Evolutionary conservation across 2,329 filamentous ascomycete genomes (phyloP).

Genomic region (Dendrostoma leiphaemia): DNA sequence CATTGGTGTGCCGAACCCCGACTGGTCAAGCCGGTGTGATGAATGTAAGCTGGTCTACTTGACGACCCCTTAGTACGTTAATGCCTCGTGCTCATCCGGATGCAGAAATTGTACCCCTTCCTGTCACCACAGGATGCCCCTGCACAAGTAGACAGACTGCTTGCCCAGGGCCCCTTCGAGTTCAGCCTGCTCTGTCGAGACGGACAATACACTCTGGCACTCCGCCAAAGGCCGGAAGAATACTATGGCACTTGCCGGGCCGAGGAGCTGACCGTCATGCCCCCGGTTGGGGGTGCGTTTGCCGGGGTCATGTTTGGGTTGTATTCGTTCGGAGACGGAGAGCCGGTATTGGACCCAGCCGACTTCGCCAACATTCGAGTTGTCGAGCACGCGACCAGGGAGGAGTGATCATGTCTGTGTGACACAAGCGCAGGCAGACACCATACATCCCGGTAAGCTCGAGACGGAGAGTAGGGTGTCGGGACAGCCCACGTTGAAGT

Average conservation of each 20-base stretch:
- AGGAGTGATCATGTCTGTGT: too few relatives aligned
- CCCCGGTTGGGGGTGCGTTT: constrained; percentile 30
- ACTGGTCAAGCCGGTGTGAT: constrained; percentile 22
- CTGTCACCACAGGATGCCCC: background rate
- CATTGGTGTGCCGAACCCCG: constrained; percentile 22
- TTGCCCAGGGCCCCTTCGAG: background rate
- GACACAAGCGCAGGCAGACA: too few relatives aligned
- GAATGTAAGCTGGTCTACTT: constrained; percentile 16
- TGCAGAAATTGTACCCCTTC: constrained; percentile 13
- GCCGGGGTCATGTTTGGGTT: constrained; percentile 31
- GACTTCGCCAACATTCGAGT: constrained; percentile 27
- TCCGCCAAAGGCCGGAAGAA: background rate
- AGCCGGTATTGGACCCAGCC: constrained; percentile 30
- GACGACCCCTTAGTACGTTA: background rate
- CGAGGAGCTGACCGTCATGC: constrained; percentile 25
- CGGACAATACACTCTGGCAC: background rate
- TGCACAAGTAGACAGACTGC: constrained; percentile 1
- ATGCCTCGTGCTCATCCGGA: background rate
- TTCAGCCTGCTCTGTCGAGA: constrained; percentile 4
- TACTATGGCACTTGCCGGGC: constrained; percentile 6
- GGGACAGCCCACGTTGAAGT: too few relatives aligned
- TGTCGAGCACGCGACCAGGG: background rate
- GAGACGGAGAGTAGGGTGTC: too few relatives aligned
- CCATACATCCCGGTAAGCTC: too few relatives aligned
- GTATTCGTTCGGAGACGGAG: constrained; percentile 28